Conservation (phyloP, 768 basidiomycete genomes). For the Rhizopogon rudus region DNA sequence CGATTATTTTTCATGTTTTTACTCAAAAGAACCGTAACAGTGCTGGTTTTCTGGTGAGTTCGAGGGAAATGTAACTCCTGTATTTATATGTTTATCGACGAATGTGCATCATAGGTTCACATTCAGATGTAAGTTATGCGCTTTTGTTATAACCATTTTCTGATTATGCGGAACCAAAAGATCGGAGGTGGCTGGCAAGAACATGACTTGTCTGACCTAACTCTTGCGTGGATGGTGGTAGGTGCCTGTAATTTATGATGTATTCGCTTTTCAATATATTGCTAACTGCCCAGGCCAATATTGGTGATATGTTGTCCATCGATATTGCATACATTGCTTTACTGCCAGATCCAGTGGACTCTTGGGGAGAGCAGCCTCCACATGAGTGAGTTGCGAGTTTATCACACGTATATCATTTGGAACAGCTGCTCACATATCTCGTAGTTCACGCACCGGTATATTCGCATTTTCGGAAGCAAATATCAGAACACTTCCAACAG, state of each 20-base stretch:
- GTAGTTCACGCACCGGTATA: constrained; percentile 50
- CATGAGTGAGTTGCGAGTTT: constrained; percentile 47
- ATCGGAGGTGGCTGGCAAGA: constrained; percentile 65
- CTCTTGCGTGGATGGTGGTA: constrained; percentile 63
- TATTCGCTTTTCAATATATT: not conserved
- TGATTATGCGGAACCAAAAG: constrained; percentile 26
- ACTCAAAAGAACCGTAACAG: constrained; percentile 24
- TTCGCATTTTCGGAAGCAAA: constrained; percentile 42
- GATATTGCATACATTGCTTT: constrained; percentile 48
- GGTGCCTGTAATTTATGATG: constrained; percentile 14
- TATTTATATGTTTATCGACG: not conserved
- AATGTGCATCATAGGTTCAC: constrained; percentile 20
- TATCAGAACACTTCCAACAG: constrained; percentile 44
- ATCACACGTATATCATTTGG: not conserved
- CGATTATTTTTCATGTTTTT: not conserved
- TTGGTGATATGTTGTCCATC: constrained; percentile 50
- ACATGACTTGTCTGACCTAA: constrained; percentile 65
- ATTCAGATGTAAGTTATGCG: constrained; percentile 15
- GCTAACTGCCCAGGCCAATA: constrained; percentile 40
- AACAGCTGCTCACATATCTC: not conserved
- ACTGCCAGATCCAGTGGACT: constrained; percentile 45
- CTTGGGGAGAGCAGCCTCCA: constrained; percentile 58
- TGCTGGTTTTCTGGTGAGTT: constrained; percentile 67
- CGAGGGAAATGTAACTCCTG: not conserved
- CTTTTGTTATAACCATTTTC: not conserved